Evolutionary conservation across 768 basidiomycete genomes (phyloP), one percentile per base, ranked within the genome.

Genomic region (Lactarius akahatsu): DNA sequence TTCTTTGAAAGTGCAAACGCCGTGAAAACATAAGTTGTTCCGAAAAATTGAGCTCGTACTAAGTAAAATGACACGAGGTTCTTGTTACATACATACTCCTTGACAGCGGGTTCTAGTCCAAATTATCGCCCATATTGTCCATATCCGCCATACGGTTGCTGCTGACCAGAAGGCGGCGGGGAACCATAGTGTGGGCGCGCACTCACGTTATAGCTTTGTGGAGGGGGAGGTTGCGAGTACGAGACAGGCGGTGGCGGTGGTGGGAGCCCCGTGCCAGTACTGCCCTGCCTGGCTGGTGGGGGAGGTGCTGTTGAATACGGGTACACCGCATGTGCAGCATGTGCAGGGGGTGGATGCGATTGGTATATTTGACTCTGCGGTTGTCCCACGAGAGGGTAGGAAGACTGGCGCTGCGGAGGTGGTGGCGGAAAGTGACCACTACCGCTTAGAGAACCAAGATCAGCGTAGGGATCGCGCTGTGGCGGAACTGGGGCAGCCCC

Each of bases 111-210:
- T 41, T 59, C 52, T 26, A 59, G 62, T 47, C 40, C 55, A 63
- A 45, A 54, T 62, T 76, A 78, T n/a, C 72, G 72, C 59, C 72
- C 75, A 67, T 79, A 75, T 54, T 74, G 71, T 28, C 70, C 63
- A 68, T 76, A 75, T 45, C 66, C 69, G 0, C 73, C 73, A 40
- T 69, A 71, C 20, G 78, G 75, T 36, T 77, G 72, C 13, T 74
- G 76, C 18, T 77, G 77, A 16, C 62, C 69, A 4, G 69, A 71
- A 50, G 73, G 62, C 20, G 74, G 45, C n/a, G 74, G 50, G 1
- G 70, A 40, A 36, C 36, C 45, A 26, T 69, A 71, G 23, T 30
- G 34, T 13, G 56, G 62, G 28, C 43, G 68, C 38, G 67, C 52
- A 34, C 56, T 47, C 36, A 54, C 61, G n/a, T 36, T 16, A 47